A percentile compares a stretch with the other conserved stretches of the same genome.
Conservation (phyloP, 1,139 yeast genomes). For the Kurtzmaniella quercitrusa region DNA sequence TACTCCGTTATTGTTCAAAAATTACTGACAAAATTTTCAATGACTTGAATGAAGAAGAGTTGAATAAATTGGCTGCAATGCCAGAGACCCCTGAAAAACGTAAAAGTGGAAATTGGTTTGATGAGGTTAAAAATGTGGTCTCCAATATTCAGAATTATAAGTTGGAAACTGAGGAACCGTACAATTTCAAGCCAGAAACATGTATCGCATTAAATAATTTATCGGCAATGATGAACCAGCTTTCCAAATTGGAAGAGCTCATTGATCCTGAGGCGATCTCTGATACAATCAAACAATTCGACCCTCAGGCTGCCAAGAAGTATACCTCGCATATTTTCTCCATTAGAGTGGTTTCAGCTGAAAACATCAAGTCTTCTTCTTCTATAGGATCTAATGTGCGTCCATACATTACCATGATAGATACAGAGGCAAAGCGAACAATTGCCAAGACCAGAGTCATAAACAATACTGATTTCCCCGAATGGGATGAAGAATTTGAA, state of each 20-base stretch:
- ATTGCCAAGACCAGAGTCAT: slow-evolving; percentile 72
- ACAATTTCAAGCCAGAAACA: slow-evolving; percentile 56
- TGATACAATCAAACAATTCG: slow-evolving; percentile 31
- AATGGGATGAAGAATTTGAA: slow-evolving; percentile 89
- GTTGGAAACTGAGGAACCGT: slow-evolving; percentile 48
- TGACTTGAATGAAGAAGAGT: slow-evolving; percentile 45
- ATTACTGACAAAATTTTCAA: slow-evolving; percentile 43
- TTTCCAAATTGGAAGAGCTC: slow-evolving; percentile 56
- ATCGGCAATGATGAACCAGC: slow-evolving; percentile 53
- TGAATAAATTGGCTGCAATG: slow-evolving; percentile 18
- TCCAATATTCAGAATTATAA: slow-evolving; percentile 33
- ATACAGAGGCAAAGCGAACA: slow-evolving; percentile 51
- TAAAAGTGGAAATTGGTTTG: slow-evolving; percentile 35
- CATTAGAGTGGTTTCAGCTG: slow-evolving; percentile 64
- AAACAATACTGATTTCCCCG: slow-evolving; percentile 62
- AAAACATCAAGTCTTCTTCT: slow-evolving; percentile 50
- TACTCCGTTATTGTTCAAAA: slow-evolving; percentile 47
- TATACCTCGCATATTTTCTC: slow-evolving; percentile 58
- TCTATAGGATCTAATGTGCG: slow-evolving; percentile 49
- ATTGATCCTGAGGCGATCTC: slow-evolving; percentile 63
- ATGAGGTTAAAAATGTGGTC: slow-evolving; percentile 45
- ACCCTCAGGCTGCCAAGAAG: slow-evolving; percentile 27
- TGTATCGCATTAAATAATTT: slow-evolving; percentile 77
- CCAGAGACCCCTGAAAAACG: slow-evolving; percentile 21
- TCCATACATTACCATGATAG: slow-evolving; percentile 67